Evolutionary conservation across 768 basidiomycete species (phyloP).

Genomic region (Dentipellis fragilis): DNA sequence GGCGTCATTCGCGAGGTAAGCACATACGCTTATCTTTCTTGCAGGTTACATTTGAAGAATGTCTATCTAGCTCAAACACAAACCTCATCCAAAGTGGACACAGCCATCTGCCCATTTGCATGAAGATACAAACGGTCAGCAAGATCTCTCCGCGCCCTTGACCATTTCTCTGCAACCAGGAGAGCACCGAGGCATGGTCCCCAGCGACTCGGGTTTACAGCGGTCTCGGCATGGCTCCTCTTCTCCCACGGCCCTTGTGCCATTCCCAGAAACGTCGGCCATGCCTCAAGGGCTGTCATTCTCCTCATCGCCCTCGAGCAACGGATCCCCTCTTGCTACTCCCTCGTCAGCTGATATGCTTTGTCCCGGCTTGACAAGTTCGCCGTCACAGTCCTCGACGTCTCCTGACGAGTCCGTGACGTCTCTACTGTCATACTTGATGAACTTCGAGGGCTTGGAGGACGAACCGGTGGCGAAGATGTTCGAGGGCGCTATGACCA

Average conservation of each 20-base stretch:
- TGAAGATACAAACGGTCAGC: background rate
- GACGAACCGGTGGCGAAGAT: background rate
- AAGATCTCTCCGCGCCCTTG: too few relatives aligned
- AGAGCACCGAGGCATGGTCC: too few relatives aligned
- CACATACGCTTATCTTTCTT: background rate
- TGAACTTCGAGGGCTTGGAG: background rate
- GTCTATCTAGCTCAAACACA: conserved; percentile 49
- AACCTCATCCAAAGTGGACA: conserved; percentile 58
- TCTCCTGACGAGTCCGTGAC: background rate
- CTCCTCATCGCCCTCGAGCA: background rate
- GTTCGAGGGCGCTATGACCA: background rate
- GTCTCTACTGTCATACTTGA: background rate
- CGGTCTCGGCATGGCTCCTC: too few relatives aligned
- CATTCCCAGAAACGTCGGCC: too few relatives aligned
- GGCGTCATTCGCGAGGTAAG: conserved; percentile 72
- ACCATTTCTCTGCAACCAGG: too few relatives aligned
- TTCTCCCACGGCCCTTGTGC: too few relatives aligned
- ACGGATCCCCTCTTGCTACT: background rate
- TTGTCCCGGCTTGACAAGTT: too few relatives aligned
- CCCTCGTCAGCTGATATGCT: background rate
- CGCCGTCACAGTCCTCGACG: too few relatives aligned
- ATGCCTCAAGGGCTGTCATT: background rate
- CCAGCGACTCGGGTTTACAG: too few relatives aligned
- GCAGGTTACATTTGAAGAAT: too few relatives aligned
- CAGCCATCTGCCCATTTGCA: conserved; percentile 9